These are phyloP conservation scores for Verticillium nonalfalfae DNA, from an alignment of 2,329 filamentous ascomycete species.

Conservation along the genomic window DNA sequence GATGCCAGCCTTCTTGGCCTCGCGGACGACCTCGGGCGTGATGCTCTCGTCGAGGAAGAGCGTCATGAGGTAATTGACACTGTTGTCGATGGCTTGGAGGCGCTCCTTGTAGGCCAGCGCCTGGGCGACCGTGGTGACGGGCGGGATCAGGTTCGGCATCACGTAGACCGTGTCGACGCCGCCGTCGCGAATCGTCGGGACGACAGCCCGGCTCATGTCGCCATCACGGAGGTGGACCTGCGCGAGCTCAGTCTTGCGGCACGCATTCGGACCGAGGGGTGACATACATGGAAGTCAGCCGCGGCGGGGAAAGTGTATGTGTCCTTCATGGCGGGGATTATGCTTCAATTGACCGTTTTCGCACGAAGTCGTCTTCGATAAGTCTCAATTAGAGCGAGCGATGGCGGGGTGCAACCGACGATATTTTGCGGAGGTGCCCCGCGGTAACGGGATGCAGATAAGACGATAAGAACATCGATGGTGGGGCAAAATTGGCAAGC, in stretches of 20 bases:
- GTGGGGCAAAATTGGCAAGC: neutral
- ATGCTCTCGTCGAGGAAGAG: constrained; percentile 60
- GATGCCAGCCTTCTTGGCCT: constrained; percentile 68
- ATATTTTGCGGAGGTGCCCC: constrained; percentile 1
- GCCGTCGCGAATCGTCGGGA: constrained; percentile 46
- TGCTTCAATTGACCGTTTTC: neutral
- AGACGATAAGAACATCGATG: neutral
- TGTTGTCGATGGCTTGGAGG: constrained; percentile 52
- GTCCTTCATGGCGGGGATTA: neutral
- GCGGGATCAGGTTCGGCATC: constrained; percentile 60
- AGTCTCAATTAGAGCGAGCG: neutral
- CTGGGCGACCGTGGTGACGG: constrained; percentile 53
- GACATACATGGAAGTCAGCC: neutral
- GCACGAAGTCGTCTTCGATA: neutral
- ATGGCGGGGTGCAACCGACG: constrained; percentile 1
- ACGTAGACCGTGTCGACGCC: constrained; percentile 60
- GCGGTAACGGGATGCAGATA: neutral
- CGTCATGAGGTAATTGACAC: constrained; percentile 68
- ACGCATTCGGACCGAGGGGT: neutral
- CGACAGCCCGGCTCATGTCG: constrained; percentile 52
- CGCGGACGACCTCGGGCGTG: constrained; percentile 62
- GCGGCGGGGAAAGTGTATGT: constrained; percentile 1
- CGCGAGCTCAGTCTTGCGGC: constrained; percentile 6
- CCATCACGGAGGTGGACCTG: constrained; percentile 68
- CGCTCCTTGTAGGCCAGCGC: constrained; percentile 61